phyloP scores from a whole-genome alignment of 495 filamentous ascomycete species.

The Talaromyces thailandensis region DNA sequence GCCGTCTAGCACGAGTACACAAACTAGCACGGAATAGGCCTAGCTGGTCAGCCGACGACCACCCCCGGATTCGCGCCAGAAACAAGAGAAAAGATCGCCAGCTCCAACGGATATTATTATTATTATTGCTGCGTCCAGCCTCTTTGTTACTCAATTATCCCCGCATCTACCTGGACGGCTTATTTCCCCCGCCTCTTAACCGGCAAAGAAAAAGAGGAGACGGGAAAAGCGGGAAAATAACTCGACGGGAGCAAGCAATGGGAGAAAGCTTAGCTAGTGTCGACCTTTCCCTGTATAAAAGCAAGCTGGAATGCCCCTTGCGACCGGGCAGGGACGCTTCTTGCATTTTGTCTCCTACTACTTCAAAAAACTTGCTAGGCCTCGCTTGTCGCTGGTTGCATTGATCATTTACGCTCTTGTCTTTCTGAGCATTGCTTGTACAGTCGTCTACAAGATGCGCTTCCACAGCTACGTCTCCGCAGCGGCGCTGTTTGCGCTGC shows the following conservation, averaged over 20 bases:
- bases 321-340: slow-evolving; percentile 1
- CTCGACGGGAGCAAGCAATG: neutral
- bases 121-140: neutral
- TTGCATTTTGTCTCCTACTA: neutral
- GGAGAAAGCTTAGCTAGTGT: neutral
- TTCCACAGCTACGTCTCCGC: slow-evolving; percentile 24
- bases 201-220: neutral
- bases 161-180: neutral
- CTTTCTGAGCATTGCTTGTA: slow-evolving; percentile 19
- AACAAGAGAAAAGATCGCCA: neutral
- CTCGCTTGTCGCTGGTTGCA: slow-evolving; percentile 22
- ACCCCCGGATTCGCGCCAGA: neutral
- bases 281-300: neutral
- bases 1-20: neutral
- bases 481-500: slow-evolving; percentile 26
- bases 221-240: neutral
- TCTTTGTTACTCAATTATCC: neutral
- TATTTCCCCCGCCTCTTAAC: slow-evolving; percentile 4
- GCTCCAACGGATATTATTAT: neutral
- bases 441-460: slow-evolving; percentile 32
- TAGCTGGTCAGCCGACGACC: neutral
- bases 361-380: slow-evolving; percentile 15
- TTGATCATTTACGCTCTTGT: slow-evolving; percentile 22
- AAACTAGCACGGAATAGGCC: neutral
- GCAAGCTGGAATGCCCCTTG: slow-evolving; percentile 6